Evolutionary conservation across 2,329 filamentous ascomycete species (phyloP).

Genomic region (Xylariaceae sp.): DNA sequence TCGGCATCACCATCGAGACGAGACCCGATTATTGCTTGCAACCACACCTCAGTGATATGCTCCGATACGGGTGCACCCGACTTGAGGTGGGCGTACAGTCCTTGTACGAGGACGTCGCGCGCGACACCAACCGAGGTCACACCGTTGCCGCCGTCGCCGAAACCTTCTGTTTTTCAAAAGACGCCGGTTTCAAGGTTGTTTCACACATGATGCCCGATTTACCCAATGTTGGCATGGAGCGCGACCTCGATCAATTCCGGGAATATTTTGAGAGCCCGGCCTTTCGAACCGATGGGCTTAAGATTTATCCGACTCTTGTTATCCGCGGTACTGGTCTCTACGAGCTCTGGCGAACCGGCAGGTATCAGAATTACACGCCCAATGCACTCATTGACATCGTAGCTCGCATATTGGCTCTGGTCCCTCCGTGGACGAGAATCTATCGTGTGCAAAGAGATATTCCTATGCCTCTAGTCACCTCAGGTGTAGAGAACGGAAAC

Average conservation of each 20-base stretch:
- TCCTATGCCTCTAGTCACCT: slow-evolving; percentile 99
- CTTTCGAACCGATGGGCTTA: slow-evolving; percentile 94
- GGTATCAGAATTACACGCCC: slow-evolving; percentile 98
- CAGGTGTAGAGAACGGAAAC: slow-evolving; percentile 97
- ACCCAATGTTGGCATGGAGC: slow-evolving; percentile 97
- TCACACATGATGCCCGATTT: slow-evolving; percentile 99
- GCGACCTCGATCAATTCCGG: slow-evolving; percentile 93
- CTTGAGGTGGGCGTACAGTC: slow-evolving; percentile 96
- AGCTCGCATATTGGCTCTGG: slow-evolving; percentile 90
- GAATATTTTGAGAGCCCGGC: slow-evolving; percentile 98
- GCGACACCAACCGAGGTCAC: slow-evolving; percentile 95
- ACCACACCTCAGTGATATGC: slow-evolving; percentile 93
- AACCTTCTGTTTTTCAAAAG: slow-evolving; percentile 96
- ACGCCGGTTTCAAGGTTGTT: slow-evolving; percentile 98
- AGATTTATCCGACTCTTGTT: slow-evolving; percentile 97
- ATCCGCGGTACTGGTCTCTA: slow-evolving; percentile 96
- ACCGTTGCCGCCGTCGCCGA: slow-evolving; percentile 95
- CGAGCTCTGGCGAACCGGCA: slow-evolving; percentile 94
- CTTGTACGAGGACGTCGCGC: slow-evolving; percentile 96
- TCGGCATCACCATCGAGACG: slow-evolving; percentile 98
- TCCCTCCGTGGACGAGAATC: slow-evolving; percentile 97
- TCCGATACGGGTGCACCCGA: slow-evolving; percentile 95
- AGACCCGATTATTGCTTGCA: slow-evolving; percentile 95
- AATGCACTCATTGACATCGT: slow-evolving; percentile 96
- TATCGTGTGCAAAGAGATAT: slow-evolving; percentile 99